Conservation (phyloP, 2,329 filamentous ascomycete genomes). For the Talaromyces amestolkiae region DNA sequence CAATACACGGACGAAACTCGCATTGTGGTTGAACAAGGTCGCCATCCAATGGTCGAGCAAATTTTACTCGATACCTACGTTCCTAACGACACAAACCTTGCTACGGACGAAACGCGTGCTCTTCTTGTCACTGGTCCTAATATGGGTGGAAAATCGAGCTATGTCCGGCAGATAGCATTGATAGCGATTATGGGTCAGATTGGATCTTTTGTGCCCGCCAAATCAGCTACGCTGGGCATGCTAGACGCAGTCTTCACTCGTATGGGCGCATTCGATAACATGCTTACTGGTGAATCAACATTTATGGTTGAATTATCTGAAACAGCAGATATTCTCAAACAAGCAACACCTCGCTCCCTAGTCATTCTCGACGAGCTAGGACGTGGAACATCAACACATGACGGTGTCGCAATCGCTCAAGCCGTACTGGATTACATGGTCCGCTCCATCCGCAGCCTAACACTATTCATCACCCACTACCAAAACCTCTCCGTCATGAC, state of each 20-base stretch:
- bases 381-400: conserved; percentile 88
- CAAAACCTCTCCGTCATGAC: conserved; percentile 77
- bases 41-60: conserved; percentile 95
- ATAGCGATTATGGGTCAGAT: conserved; percentile 93
- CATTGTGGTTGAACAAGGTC: conserved; percentile 70
- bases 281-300: conserved; percentile 89
- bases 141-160: conserved; percentile 99
- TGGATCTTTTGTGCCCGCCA: conserved; percentile 87
- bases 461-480: conserved; percentile 97
- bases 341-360: conserved; percentile 77
- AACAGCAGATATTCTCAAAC: conserved; percentile 84
- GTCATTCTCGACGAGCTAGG: conserved; percentile 95
- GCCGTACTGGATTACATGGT: conserved; percentile 85
- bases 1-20: conserved; percentile 63
- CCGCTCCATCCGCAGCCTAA: conserved; percentile 69
- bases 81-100: conserved; percentile 77
- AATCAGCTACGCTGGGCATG: conserved; percentile 70
- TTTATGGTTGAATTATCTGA: conserved; percentile 98
- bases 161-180: conserved; percentile 87
- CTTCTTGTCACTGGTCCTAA: conserved; percentile 94
- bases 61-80: conserved; percentile 83
- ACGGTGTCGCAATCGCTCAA: conserved; percentile 92
- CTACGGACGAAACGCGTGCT: conserved; percentile 64
- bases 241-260: conserved; percentile 91
- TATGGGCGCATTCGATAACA: conserved; percentile 94